phyloP scores from a whole-genome alignment of 2,329 filamentous ascomycete species.

The Verticillium nubilum region DNA sequence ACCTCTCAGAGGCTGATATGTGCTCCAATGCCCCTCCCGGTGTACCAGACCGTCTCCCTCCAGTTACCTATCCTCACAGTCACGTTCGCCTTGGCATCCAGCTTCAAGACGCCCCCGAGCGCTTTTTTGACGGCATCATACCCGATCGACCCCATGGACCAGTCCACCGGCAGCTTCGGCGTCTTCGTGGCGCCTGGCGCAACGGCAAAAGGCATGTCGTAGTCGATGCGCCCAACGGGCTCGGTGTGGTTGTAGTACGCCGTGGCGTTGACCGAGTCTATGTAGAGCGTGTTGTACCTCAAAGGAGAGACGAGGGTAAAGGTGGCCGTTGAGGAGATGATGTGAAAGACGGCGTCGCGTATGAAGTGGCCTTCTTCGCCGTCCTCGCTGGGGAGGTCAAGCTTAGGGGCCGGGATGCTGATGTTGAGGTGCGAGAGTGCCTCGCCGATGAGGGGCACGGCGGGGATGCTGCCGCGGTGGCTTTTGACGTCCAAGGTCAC shows the following conservation, averaged over 20 bases:
- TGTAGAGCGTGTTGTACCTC: conserved; percentile 62
- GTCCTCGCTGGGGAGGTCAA: conserved; percentile 51
- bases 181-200: conserved; percentile 68
- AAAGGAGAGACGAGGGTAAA: conserved; percentile 82
- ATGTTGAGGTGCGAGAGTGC: conserved; percentile 68
- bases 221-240: conserved; percentile 70
- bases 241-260: conserved; percentile 80
- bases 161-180: conserved; percentile 75
- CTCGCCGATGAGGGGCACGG: conserved; percentile 64
- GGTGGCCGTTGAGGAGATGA: conserved; percentile 79
- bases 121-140: conserved; percentile 78
- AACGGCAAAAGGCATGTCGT: conserved; percentile 68
- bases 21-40: conserved; percentile 65
- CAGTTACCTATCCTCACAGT: conserved; percentile 71
- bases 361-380: conserved; percentile 63
- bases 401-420: conserved; percentile 63
- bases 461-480: conserved; percentile 68
- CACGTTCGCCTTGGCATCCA: conserved; percentile 74
- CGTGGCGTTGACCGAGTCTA: conserved; percentile 77
- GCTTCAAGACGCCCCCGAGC: conserved; percentile 70
- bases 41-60: conserved; percentile 66
- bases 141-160: conserved; percentile 71
- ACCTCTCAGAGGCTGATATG: conserved; percentile 44
- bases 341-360: conserved; percentile 77
- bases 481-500: conserved; percentile 70